Base-by-base conservation (phyloP, 176 grass and related monocot genomes). In the Ensete ventricosum region DNA sequence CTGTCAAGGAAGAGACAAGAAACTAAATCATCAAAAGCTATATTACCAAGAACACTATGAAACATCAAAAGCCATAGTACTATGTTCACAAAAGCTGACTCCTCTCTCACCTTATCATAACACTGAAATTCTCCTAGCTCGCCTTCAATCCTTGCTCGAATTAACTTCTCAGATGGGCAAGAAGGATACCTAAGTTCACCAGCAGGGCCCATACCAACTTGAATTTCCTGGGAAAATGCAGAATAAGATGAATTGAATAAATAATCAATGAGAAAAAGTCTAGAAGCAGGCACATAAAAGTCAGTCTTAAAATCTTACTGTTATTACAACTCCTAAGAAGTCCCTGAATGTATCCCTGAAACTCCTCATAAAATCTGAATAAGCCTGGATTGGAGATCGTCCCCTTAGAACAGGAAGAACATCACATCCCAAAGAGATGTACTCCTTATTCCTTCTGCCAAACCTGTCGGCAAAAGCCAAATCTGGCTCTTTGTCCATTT, bases 331-430 rank as follows among this genome's bases (percentile, higher is more conserved):
- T 29, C 90, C 86, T 80, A 92, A 82, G 77, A 87, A 89, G 54
- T 92, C 86, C 72, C 76, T 77, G 4, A 92, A 92, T 78, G 69
- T 82, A 67, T 92, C 80, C 14, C 59, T 82, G 66, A 92, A 92
- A 76, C 90, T 92, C 78, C 90, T 92, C 86, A 89, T 92, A 72
- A 92, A 92, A 78, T 92, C 90, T 14, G 90, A 89, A 80, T 89
- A 92, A 80, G 90, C 90, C 78, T 87, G 90, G 68, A 92, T 89
- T 62, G 86, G 90, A 69, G 90, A 80, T 72, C 86, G 83, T 23
- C 90, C 90, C 74, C 77, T 86, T 68, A 92, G 76, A 89, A 92
- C 26, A 26, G 86, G 86, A 78, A 92, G 63, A 67, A 76, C 54
- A 67, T 92, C 90, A 67, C 90, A 92, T 25, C 90, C 90, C 58